A percentile compares a stretch with the other conserved stretches of the same genome.
These are phyloP conservation scores for Flaveria robusta DNA, from an alignment of 129 eudicot genomes.

Conservation along the genomic window DNA sequence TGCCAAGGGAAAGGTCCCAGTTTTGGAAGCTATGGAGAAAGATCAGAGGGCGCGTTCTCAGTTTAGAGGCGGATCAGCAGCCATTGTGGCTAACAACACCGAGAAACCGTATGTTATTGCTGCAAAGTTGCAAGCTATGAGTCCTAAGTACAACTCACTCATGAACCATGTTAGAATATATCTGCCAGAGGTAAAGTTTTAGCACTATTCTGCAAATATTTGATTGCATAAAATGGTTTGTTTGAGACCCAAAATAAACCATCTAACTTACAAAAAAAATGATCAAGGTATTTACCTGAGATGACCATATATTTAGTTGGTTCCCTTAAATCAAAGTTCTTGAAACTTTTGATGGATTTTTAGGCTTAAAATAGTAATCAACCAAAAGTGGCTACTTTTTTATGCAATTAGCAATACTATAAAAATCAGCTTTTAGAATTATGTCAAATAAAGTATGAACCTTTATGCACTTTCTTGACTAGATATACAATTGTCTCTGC, in stretches of 20 bases:
- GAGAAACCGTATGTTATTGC: constrained; percentile 83
- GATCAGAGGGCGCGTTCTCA: constrained; percentile 80
- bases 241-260: neutral
- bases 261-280: neutral
- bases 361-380: neutral
- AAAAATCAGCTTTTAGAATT: neutral
- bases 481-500: constrained; percentile 25
- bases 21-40: constrained; percentile 95
- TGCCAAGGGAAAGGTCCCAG: constrained; percentile 84
- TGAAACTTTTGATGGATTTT: neutral
- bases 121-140: constrained; percentile 86
- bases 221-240: constrained; percentile 12
- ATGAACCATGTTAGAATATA: constrained; percentile 92
- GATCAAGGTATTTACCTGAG: neutral
- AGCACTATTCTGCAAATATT: neutral
- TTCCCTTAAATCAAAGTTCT: neutral
- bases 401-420: neutral
- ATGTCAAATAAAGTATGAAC: neutral
- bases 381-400: neutral
- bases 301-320: neutral
- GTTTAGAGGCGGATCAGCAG: constrained; percentile 86
- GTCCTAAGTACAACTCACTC: constrained; percentile 76
- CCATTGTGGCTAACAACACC: constrained; percentile 72
- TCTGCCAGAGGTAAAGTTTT: constrained; percentile 76
- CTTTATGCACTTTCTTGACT: neutral